These are phyloP conservation scores for Spongiforma sp. DNA, from an alignment of 1,284 basidiomycete species.

Conservation along the genomic window DNA sequence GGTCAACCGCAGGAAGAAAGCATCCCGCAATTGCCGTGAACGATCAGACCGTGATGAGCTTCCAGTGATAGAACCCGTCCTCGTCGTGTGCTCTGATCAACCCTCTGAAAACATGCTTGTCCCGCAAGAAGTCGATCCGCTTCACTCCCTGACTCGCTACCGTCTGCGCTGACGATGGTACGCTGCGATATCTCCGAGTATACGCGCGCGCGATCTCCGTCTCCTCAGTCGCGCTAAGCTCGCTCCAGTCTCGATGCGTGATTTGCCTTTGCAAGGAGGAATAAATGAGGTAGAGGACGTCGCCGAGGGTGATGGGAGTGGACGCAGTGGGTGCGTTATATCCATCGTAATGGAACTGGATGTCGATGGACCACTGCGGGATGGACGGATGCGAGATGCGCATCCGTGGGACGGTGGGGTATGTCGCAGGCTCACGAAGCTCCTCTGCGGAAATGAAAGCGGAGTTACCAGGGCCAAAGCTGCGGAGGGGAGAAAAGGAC, in stretches of 20 bases:
- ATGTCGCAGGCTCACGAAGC: conserved; percentile 56
- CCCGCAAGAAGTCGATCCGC: conserved; percentile 61
- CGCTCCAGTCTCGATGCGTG: conserved; percentile 60
- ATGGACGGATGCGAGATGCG: conserved; percentile 61
- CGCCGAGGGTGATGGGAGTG: conserved; percentile 58
- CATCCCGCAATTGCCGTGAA: too few relatives aligned
- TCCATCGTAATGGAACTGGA: conserved; percentile 45
- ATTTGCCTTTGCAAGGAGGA: conserved; percentile 56
- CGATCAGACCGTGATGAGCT: conserved; percentile 37
- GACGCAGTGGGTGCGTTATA: neutral
- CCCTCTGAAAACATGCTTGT: conserved; percentile 59
- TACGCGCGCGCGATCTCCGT: conserved; percentile 58
- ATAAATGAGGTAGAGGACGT: conserved; percentile 61
- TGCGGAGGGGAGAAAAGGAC: conserved; percentile 49
- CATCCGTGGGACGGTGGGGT: conserved; percentile 60
- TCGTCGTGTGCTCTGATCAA: conserved; percentile 45
- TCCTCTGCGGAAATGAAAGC: conserved; percentile 47
- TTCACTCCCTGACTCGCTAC: conserved; percentile 59
- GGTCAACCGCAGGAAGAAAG: too few relatives aligned
- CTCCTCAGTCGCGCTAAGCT: conserved; percentile 46
- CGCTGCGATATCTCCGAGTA: conserved; percentile 53
- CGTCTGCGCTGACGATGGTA: conserved; percentile 43
- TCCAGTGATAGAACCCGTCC: conserved; percentile 46
- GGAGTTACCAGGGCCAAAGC: conserved; percentile 44
- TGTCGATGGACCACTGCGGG: conserved; percentile 65